Evolutionary conservation across 805 yeast species (phyloP).

Genomic region (Myxozyma melibiosi): DNA sequence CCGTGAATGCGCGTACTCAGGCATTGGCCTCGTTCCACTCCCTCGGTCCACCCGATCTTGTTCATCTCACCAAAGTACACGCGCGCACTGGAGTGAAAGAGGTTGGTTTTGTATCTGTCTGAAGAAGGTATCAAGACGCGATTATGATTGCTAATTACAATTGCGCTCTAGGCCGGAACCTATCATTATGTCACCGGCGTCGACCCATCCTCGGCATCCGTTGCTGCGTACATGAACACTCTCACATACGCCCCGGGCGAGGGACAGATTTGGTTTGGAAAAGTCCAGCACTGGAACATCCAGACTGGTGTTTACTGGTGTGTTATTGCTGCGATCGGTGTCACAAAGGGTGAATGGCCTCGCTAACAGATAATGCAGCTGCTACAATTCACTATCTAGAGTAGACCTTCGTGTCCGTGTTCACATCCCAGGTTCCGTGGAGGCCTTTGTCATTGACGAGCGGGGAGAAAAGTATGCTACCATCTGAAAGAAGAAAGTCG

Average conservation of each 20-base stretch:
- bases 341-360: constrained; percentile 47
- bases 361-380: constrained; percentile 43
- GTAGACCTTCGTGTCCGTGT: constrained; percentile 73
- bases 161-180: constrained; percentile 44
- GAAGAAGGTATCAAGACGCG: not conserved
- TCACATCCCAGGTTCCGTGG: constrained; percentile 54
- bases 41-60: constrained; percentile 77
- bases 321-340: not conserved
- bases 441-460: constrained; percentile 44
- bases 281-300: constrained; percentile 48
- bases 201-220: constrained; percentile 55
- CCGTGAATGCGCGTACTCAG: constrained; percentile 54
- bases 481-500: not conserved
- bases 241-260: constrained; percentile 50
- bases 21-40: constrained; percentile 50
- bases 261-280: constrained; percentile 75
- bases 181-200: constrained; percentile 59
- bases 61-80: constrained; percentile 50
- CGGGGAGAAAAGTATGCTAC: constrained; percentile 43
- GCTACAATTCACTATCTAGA: constrained; percentile 71
- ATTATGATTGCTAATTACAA: not conserved
- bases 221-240: constrained; percentile 59
- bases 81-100: constrained; percentile 52
- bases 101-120: constrained; percentile 47
- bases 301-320: constrained; percentile 48